Evolutionary conservation across 345 rosid species (phyloP).

Genomic region (Mangifera indica): DNA sequence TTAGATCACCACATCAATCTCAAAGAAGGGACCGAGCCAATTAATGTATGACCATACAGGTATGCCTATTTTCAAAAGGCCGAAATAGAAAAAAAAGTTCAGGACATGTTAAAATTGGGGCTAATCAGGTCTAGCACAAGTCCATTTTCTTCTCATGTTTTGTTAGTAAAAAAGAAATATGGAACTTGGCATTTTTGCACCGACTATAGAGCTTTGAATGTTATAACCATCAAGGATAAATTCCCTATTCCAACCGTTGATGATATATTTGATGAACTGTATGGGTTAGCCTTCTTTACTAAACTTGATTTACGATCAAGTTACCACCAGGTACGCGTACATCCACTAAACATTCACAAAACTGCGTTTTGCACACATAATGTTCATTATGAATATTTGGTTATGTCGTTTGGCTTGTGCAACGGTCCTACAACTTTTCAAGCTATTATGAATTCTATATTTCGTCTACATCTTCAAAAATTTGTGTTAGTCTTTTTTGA

Average conservation of each 20-base stretch:
- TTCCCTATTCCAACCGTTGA: background rate
- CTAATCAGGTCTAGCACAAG: slow-evolving; percentile 1
- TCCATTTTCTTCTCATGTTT: slow-evolving; percentile 8
- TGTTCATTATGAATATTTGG: too few relatives aligned
- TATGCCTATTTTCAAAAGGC: slow-evolving; percentile 13
- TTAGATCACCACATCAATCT: too few relatives aligned
- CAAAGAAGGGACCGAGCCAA: background rate
- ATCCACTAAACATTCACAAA: too few relatives aligned
- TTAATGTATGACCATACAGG: background rate
- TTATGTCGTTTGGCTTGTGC: too few relatives aligned
- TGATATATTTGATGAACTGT: slow-evolving; percentile 11
- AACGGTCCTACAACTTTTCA: too few relatives aligned
- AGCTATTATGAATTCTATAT: too few relatives aligned
- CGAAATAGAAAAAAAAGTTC: slow-evolving; percentile 14
- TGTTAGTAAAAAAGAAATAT: slow-evolving; percentile 8
- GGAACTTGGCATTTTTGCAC: background rate
- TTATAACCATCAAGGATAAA: slow-evolving; percentile 3
- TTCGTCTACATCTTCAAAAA: too few relatives aligned
- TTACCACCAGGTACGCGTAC: too few relatives aligned
- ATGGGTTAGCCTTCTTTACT: slow-evolving; percentile 6
- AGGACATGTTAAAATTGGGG: slow-evolving; percentile 8
- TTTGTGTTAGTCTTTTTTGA: too few relatives aligned
- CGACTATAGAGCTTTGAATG: slow-evolving; percentile 3
- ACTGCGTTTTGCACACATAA: too few relatives aligned
- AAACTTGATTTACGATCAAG: too few relatives aligned